A percentile compares a stretch with the other conserved stretches of the same genome.
Evolutionary conservation across 2,329 filamentous ascomycete species (phyloP).

Genomic region (Myriangium duriaei): DNA sequence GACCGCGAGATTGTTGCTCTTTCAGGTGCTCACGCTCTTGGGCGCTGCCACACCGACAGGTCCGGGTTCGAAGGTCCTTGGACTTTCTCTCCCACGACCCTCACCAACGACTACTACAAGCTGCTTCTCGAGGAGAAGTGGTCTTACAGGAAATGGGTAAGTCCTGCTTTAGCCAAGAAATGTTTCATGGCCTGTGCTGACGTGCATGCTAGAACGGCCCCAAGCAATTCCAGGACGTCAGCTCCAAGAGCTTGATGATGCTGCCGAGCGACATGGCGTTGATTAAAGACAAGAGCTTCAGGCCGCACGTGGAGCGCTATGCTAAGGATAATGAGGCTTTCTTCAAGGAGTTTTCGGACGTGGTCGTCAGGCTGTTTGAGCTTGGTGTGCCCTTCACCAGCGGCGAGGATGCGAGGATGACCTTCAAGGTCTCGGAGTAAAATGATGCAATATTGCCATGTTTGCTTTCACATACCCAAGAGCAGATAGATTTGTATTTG

Average conservation of each 20-base stretch:
- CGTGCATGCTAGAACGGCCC: slow-evolving; percentile 53
- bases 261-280: slow-evolving; percentile 82
- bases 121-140: slow-evolving; percentile 86
- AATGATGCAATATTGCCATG: not conserved
- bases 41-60: slow-evolving; percentile 80
- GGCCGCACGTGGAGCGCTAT: slow-evolving; percentile 68
- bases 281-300: slow-evolving; percentile 78
- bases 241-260: slow-evolving; percentile 90
- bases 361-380: slow-evolving; percentile 75
- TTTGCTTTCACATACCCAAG: slow-evolving; percentile 1
- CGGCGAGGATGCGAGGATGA: slow-evolving; percentile 31
- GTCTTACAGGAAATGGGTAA: slow-evolving; percentile 72
- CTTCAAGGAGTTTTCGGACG: slow-evolving; percentile 83
- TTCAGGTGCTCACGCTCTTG: slow-evolving; percentile 71
- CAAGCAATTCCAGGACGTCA: slow-evolving; percentile 80
- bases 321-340: slow-evolving; percentile 83
- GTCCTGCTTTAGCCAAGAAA: not conserved
- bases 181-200: not conserved
- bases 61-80: slow-evolving; percentile 81
- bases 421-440: slow-evolving; percentile 33
- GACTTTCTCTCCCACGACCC: slow-evolving; percentile 79
- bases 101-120: slow-evolving; percentile 93
- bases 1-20: slow-evolving; percentile 94
- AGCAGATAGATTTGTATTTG: not conserved
- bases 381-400: slow-evolving; percentile 77